These are phyloP conservation scores for Colletotrichum orbiculare DNA, from an alignment of 2,329 filamentous ascomycete species.

Conservation along the genomic window DNA sequence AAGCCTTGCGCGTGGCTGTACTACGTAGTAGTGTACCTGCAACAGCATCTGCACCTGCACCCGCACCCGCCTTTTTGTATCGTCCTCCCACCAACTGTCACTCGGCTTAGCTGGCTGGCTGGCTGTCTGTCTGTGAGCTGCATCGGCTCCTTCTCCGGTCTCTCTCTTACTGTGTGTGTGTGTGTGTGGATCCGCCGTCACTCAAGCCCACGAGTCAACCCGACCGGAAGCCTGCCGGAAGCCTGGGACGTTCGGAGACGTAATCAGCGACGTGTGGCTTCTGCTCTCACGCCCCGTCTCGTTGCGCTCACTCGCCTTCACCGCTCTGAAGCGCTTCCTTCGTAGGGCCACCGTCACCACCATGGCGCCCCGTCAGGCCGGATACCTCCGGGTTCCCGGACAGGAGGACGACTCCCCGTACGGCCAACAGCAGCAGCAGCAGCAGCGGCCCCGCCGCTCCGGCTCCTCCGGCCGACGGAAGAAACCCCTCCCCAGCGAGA, in stretches of 20 bases:
- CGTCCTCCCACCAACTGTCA: conserved; percentile 5
- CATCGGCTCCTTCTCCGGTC: conserved; percentile 6
- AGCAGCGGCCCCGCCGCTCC: conserved; percentile 23
- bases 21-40: no score
- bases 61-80: not conserved
- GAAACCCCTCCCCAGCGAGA: conserved; percentile 38
- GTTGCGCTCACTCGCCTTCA: not conserved
- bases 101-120: conserved; percentile 6
- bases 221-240: not conserved
- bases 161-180: not conserved
- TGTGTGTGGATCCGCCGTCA: not conserved
- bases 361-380: conserved; percentile 30
- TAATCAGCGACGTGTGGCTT: no score
- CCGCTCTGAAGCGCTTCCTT: not conserved
- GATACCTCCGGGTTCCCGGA: conserved; percentile 34
- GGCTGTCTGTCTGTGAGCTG: conserved; percentile 11
- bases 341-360: not conserved
- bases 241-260: no score
- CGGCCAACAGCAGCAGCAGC: conserved; percentile 1
- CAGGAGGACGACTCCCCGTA: conserved; percentile 23
- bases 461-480: conserved; percentile 27
- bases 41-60: no score
- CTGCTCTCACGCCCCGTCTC: no score
- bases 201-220: conserved; percentile 2
- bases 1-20: no score